Evolutionary conservation across 2,329 filamentous ascomycete species (phyloP).

Genomic region (Colletotrichum karsti): DNA sequence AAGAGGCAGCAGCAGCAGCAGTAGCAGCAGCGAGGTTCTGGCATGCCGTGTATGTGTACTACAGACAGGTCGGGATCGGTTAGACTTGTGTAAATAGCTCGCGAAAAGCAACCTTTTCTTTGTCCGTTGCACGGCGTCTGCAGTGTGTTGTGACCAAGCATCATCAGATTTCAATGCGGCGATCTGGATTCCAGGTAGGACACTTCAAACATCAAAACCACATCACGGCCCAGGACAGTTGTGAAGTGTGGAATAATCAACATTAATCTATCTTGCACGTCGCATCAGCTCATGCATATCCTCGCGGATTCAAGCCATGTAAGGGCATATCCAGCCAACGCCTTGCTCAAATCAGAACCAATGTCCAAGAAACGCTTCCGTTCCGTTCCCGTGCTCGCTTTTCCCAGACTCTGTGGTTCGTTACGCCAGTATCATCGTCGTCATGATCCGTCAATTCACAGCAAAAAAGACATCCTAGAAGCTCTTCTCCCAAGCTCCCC

Average conservation of each 20-base stretch:
- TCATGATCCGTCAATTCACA: not conserved
- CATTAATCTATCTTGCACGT: not conserved
- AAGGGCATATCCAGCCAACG: constrained; percentile 10
- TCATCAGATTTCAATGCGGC: no score
- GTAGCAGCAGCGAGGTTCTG: constrained; percentile 6
- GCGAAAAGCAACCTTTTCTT: constrained; percentile 28
- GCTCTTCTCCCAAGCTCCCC: constrained; percentile 80
- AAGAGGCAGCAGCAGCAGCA: not conserved
- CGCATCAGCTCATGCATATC: not conserved
- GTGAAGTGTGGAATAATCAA: not conserved
- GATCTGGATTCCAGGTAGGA: no score
- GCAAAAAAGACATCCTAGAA: constrained; percentile 32
- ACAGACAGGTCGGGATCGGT: constrained; percentile 23
- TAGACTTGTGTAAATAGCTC: constrained; percentile 30
- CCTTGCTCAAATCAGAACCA: constrained; percentile 12
- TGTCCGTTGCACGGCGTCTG: constrained; percentile 1
- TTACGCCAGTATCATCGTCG: not conserved
- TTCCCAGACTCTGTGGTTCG: not conserved
- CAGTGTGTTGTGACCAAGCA: not conserved
- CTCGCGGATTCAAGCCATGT: not conserved
- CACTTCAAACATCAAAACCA: no score
- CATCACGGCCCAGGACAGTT: no score
- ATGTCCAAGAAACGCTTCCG: not conserved
- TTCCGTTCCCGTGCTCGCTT: not conserved
- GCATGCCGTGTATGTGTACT: constrained; percentile 24